A percentile compares a stretch with the other conserved stretches of the same genome.
Conservation (phyloP, 2,329 filamentous ascomycete genomes). For the Seiridium cupressi region DNA sequence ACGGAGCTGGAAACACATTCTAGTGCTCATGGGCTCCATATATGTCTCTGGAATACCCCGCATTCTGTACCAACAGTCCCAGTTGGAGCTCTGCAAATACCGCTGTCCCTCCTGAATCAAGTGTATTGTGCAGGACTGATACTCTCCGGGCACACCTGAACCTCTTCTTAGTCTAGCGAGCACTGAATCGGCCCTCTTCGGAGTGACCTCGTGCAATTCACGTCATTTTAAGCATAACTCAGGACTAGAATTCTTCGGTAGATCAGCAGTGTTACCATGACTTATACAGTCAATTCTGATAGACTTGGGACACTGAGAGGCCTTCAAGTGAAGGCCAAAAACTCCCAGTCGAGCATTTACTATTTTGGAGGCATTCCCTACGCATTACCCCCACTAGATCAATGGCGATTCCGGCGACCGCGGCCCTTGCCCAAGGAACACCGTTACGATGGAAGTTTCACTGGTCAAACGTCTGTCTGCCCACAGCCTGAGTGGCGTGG, state of each 20-base stretch:
- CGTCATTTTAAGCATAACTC: background rate
- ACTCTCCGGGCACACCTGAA: too few species aligned
- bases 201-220: too few species aligned
- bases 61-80: too few species aligned
- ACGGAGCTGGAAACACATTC: too few species aligned
- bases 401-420: slow-evolving; percentile 43
- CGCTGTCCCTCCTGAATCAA: too few species aligned
- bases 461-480: slow-evolving; percentile 36
- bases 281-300: background rate
- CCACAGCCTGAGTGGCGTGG: slow-evolving; percentile 42
- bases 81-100: too few species aligned
- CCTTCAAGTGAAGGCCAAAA: background rate
- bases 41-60: too few species aligned
- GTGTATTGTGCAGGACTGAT: too few species aligned
- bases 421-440: slow-evolving; percentile 43
- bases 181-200: too few species aligned
- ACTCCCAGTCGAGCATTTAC: slow-evolving; percentile 21
- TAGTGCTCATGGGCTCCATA: too few species aligned
- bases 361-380: slow-evolving; percentile 57
- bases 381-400: slow-evolving; percentile 46
- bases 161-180: too few species aligned
- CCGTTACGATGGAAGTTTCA: slow-evolving; percentile 48
- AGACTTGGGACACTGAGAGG: slow-evolving; percentile 4
- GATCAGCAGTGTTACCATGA: background rate
- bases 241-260: background rate